These are phyloP conservation scores for Penicillium cosmopolitanum DNA, from an alignment of 495 filamentous ascomycete genomes.

Conservation along the genomic window DNA sequence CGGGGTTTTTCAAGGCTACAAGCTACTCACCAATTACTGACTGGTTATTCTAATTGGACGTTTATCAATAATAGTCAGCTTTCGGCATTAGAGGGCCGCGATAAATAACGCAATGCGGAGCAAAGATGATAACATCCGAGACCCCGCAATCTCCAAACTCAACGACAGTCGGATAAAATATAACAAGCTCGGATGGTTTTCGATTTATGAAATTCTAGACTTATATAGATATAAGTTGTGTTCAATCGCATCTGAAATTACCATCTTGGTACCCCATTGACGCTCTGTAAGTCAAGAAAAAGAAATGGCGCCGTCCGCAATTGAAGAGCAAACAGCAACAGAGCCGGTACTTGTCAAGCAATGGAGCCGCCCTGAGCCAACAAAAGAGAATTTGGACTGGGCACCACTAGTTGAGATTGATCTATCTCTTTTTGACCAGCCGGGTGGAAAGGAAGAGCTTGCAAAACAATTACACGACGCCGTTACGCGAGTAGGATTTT, in stretches of 20 bases:
- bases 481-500: slow-evolving; percentile 51
- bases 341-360: slow-evolving; percentile 32
- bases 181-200: slow-evolving; percentile 3
- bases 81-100: slow-evolving; percentile 4
- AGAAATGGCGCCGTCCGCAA: slow-evolving; percentile 41
- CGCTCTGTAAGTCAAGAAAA: not conserved
- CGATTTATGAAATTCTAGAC: not conserved
- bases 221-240: not conserved
- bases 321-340: slow-evolving; percentile 16
- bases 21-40: too few relatives aligned
- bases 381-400: slow-evolving; percentile 44
- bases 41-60: not conserved
- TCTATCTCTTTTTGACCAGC: slow-evolving; percentile 50
- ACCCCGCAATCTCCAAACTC: slow-evolving; percentile 20
- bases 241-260: not conserved
- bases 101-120: slow-evolving; percentile 25
- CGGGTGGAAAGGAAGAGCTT: slow-evolving; percentile 56
- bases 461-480: slow-evolving; percentile 59
- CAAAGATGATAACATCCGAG: slow-evolving; percentile 22
- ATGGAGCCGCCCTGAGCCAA: slow-evolving; percentile 42
- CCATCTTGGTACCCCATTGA: not conserved
- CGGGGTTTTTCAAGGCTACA: too few relatives aligned
- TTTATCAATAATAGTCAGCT: not conserved
- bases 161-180: not conserved
- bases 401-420: slow-evolving; percentile 60